Percentiles rank a stretch among this genome's conserved stretches.
Evolutionary conservation across 2,329 filamentous ascomycete species (phyloP).

Genomic region (Piedraia hortae): DNA sequence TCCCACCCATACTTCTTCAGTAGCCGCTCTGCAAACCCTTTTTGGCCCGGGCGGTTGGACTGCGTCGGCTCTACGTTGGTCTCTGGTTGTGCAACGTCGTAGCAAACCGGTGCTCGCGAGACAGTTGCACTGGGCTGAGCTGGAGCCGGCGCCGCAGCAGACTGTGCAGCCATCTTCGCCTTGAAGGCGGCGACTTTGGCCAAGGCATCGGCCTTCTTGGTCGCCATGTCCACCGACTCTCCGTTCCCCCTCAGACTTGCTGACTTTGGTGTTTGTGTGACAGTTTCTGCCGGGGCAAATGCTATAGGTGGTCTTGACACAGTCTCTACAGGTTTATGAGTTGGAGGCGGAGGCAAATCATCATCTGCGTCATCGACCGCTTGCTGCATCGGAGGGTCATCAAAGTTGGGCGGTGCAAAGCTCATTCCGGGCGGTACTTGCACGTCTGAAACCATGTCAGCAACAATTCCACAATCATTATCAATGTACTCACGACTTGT

Average conservation of each 20-base stretch:
- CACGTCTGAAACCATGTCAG: conserved; percentile 7
- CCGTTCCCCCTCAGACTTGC: too few species aligned
- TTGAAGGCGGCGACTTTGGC: conserved; percentile 11
- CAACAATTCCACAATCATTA: neutral
- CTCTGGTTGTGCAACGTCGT: conserved; percentile 25
- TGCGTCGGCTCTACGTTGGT: conserved; percentile 22
- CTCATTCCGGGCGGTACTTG: conserved; percentile 6
- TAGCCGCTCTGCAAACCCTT: conserved; percentile 61
- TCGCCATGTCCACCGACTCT: conserved; percentile 4
- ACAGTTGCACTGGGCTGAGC: conserved; percentile 28
- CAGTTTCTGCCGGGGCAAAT: conserved; percentile 6
- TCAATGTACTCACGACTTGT: neutral
- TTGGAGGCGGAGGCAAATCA: conserved; percentile 37
- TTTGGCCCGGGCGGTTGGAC: conserved; percentile 47
- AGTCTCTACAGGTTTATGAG: conserved; percentile 22
- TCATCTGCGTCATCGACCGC: conserved; percentile 36
- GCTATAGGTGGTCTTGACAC: conserved; percentile 9
- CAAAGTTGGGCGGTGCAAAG: conserved; percentile 6
- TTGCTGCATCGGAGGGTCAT: conserved; percentile 2
- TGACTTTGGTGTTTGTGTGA: conserved; percentile 1
- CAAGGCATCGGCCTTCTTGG: conserved; percentile 7
- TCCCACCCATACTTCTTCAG: conserved; percentile 90
- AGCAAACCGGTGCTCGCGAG: conserved; percentile 52
- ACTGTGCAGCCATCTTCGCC: conserved; percentile 3
- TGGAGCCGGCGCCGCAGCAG: conserved; percentile 2